Evolutionary conservation across 2,329 filamentous ascomycete species (phyloP).

Genomic region (Fusarium virguliforme): DNA sequence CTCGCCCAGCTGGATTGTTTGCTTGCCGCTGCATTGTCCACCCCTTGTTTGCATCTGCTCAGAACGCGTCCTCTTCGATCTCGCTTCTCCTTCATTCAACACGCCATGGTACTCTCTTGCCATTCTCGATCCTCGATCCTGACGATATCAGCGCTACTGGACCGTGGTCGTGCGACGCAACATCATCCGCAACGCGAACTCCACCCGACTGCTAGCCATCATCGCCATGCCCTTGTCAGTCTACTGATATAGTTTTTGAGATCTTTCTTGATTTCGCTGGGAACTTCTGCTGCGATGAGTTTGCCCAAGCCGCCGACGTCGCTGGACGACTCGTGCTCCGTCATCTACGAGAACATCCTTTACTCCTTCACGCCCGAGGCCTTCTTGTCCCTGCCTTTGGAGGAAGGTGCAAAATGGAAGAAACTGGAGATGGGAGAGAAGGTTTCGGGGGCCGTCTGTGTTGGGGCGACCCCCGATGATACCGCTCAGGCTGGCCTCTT

Average conservation of each 20-base stretch:
- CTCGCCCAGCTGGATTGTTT: no score
- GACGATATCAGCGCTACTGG: slow-evolving; percentile 19
- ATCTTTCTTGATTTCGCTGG: slow-evolving; percentile 21
- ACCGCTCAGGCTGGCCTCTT: slow-evolving; percentile 78
- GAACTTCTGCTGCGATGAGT: slow-evolving; percentile 69
- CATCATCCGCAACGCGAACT: slow-evolving; percentile 36
- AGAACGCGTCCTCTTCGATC: no score
- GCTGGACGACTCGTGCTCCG: slow-evolving; percentile 85
- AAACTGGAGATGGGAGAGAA: slow-evolving; percentile 75
- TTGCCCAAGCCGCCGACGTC: slow-evolving; percentile 79
- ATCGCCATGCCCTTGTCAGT: slow-evolving; percentile 50
- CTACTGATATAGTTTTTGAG: slow-evolving; percentile 30
- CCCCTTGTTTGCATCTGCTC: no score
- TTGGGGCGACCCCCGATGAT: slow-evolving; percentile 61
- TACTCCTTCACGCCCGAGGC: slow-evolving; percentile 85
- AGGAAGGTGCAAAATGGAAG: slow-evolving; percentile 81
- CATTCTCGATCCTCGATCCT: slow-evolving; percentile 20
- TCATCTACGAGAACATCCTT: slow-evolving; percentile 84
- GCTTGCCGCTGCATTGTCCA: no score
- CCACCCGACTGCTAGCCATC: slow-evolving; percentile 18
- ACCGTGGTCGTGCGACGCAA: slow-evolving; percentile 14
- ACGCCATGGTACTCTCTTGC: no score
- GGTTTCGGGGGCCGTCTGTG: slow-evolving; percentile 85
- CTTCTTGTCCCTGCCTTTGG: slow-evolving; percentile 81
- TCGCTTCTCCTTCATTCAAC: no score